These are phyloP conservation scores for Emericellopsis terricola DNA, from an alignment of 495 filamentous ascomycete species.

Conservation along the genomic window DNA sequence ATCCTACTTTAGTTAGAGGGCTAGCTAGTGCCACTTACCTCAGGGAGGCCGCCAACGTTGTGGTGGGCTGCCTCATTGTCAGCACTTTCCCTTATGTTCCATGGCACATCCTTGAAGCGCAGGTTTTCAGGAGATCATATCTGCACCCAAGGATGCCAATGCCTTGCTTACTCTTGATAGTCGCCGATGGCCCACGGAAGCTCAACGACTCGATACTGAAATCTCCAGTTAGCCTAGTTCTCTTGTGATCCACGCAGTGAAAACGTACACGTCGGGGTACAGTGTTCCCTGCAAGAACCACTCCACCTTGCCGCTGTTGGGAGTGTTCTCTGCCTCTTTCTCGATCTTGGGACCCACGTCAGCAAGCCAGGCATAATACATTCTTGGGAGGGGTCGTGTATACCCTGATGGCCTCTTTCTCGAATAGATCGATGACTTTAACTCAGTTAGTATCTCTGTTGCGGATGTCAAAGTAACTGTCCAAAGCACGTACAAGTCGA, in stretches of 20 bases:
- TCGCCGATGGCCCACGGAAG: conserved; percentile 4
- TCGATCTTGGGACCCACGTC: conserved; percentile 36
- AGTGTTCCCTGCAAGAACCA: conserved; percentile 79
- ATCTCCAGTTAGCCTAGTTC: neutral
- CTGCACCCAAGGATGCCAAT: too few relatives aligned
- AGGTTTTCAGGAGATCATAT: too few relatives aligned
- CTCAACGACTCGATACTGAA: too few relatives aligned
- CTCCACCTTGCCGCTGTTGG: conserved; percentile 49
- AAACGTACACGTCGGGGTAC: conserved; percentile 22
- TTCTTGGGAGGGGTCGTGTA: too few relatives aligned
- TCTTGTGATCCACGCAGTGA: neutral
- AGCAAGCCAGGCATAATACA: too few relatives aligned
- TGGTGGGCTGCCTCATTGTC: too few relatives aligned
- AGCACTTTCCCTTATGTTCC: too few relatives aligned
- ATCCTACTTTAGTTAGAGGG: too few relatives aligned
- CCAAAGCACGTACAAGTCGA: conserved; percentile 35
- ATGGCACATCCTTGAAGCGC: too few relatives aligned
- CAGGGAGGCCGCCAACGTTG: conserved; percentile 59
- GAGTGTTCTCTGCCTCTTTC: conserved; percentile 39
- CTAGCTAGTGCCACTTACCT: too few relatives aligned
- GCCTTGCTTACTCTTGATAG: too few relatives aligned
- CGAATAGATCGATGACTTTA: conserved; percentile 71
- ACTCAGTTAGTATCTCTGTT: neutral
- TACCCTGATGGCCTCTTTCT: conserved; percentile 57
- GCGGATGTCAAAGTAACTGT: neutral